Conservation (phyloP, 2,329 filamentous ascomycete genomes). For the Fusarium protoensiforme region DNA sequence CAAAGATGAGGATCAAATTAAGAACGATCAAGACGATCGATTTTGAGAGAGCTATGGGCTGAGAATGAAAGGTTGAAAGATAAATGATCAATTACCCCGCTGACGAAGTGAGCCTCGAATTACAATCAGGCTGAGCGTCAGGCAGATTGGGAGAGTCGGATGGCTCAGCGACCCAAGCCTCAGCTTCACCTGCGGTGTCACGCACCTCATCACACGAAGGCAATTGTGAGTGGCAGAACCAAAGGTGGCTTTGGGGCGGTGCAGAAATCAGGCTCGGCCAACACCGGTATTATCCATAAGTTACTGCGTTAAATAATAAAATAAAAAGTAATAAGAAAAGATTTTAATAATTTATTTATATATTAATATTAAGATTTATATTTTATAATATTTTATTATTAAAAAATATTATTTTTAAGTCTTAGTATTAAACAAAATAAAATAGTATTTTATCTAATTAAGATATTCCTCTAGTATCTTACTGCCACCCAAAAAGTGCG, state of each 20-base stretch:
- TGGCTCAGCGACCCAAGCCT: neutral
- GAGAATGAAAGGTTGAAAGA: neutral
- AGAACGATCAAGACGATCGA: neutral
- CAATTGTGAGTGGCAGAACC: neutral
- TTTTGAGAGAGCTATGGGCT: neutral
- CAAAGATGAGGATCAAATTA: neutral
- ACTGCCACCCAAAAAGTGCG: too few species aligned
- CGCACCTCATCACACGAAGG: neutral
- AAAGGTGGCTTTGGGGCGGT: neutral
- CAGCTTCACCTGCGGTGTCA: neutral
- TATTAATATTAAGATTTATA: too few species aligned
- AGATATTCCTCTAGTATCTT: too few species aligned
- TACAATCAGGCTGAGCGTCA: neutral
- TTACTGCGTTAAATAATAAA: too few species aligned
- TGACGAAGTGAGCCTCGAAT: neutral
- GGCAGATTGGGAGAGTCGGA: neutral
- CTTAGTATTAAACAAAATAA: too few species aligned
- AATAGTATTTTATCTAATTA: too few species aligned
- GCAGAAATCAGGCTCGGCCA: neutral
- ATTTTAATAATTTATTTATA: too few species aligned
- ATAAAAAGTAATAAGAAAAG: too few species aligned
- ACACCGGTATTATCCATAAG: too few species aligned
- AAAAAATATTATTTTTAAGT: too few species aligned
- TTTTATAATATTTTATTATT: too few species aligned
- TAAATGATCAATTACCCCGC: neutral